A percentile compares a stretch with the other conserved stretches of the same genome.
Evolutionary conservation across 2,329 filamentous ascomycete genomes (phyloP).

Genomic region (Beauveria medogensis): DNA sequence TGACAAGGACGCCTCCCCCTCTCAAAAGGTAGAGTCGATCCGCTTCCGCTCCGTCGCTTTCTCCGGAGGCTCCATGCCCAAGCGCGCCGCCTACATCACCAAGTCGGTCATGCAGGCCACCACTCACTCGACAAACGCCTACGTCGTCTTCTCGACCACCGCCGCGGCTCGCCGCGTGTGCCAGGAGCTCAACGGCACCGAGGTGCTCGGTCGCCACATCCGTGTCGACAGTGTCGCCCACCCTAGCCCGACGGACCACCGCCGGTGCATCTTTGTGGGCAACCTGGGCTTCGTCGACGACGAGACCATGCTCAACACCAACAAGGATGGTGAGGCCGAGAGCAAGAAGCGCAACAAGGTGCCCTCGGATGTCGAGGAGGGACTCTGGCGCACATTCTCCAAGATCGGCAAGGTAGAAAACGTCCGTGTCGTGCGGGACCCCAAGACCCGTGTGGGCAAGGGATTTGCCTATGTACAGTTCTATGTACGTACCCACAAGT

Average conservation of each 20-base stretch:
- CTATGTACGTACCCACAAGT: conserved; percentile 40
- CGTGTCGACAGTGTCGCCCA: conserved; percentile 88
- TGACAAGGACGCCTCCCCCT: conserved; percentile 38
- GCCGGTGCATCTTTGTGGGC: conserved; percentile 89
- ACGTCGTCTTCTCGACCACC: conserved; percentile 75
- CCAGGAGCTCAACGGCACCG: conserved; percentile 70
- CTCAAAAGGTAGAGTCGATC: conserved; percentile 77
- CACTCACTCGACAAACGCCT: conserved; percentile 88
- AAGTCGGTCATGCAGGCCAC: conserved; percentile 86
- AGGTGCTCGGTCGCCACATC: conserved; percentile 79
- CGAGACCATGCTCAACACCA: conserved; percentile 62
- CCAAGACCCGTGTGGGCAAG: conserved; percentile 87
- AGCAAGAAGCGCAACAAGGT: conserved; percentile 67
- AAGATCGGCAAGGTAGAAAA: conserved; percentile 78
- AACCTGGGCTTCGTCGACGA: conserved; percentile 96
- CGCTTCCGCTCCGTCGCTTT: conserved; percentile 93
- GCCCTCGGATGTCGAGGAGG: conserved; percentile 85
- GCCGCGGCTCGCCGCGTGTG: conserved; percentile 70
- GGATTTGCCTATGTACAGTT: conserved; percentile 98
- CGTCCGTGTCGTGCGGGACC: conserved; percentile 84
- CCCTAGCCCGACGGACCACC: conserved; percentile 72
- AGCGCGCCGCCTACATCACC: conserved; percentile 89
- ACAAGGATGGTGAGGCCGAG: conserved; percentile 56
- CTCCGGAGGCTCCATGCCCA: conserved; percentile 66
- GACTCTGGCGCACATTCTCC: conserved; percentile 74